phyloP scores from a whole-genome alignment of 306 rosid genomes.

The Cicer cuneatum region DNA sequence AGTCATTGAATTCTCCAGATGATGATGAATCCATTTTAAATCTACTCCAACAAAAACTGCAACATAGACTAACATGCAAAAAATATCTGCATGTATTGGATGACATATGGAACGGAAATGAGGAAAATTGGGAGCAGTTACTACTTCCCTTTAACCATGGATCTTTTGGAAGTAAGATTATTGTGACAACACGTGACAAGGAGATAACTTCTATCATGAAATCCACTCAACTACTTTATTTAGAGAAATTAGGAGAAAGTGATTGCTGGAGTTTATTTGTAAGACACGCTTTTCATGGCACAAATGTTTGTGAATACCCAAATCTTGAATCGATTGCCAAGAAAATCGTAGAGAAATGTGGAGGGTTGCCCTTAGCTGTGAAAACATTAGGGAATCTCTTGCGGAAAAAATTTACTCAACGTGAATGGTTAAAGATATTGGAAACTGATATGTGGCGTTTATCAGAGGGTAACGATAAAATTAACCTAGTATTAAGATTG shows the following conservation, averaged over 20 bases:
- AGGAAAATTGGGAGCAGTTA: background rate
- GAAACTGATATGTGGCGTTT: slow-evolving; percentile 45
- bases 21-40: background rate
- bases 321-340: background rate
- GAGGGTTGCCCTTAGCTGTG: slow-evolving; percentile 57
- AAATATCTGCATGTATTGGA: background rate
- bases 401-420: slow-evolving; percentile 13
- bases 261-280: background rate
- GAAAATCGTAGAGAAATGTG: slow-evolving; percentile 31
- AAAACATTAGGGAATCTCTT: slow-evolving; percentile 51
- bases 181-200: slow-evolving; percentile 15
- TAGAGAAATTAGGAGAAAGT: background rate
- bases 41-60: background rate
- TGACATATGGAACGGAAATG: background rate
- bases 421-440: slow-evolving; percentile 39
- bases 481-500: slow-evolving; percentile 47
- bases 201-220: background rate
- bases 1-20: background rate
- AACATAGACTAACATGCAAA: background rate
- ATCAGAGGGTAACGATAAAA: background rate
- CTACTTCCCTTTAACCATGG: background rate
- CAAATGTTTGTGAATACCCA: background rate
- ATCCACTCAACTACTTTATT: background rate
- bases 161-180: slow-evolving; percentile 1
- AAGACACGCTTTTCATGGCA: background rate